Conservation (phyloP, 768 basidiomycete species). For the Rhizopogon salebrosus region DNA sequence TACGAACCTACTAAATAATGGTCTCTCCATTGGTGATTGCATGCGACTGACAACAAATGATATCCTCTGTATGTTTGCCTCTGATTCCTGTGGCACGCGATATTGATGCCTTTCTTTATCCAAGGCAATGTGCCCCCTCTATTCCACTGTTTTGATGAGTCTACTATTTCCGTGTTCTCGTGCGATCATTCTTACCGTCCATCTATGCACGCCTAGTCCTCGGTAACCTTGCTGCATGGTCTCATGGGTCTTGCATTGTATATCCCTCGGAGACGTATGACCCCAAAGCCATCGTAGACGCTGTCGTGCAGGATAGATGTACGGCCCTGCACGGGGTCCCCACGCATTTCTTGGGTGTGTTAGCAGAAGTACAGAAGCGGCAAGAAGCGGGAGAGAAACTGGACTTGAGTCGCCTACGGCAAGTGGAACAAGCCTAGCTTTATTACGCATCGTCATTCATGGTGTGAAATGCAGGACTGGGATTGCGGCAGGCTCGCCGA, state of each 20-base stretch:
- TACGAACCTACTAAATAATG: conserved; percentile 75
- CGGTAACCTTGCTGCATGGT: conserved; percentile 77
- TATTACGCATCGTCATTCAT: background rate
- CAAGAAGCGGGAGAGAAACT: conserved; percentile 37
- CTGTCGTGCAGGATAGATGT: conserved; percentile 62
- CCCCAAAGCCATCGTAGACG: conserved; percentile 62
- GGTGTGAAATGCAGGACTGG: conserved; percentile 52
- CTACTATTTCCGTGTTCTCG: conserved; percentile 1
- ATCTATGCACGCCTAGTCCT: conserved; percentile 59
- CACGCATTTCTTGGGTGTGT: conserved; percentile 76
- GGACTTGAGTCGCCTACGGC: conserved; percentile 56
- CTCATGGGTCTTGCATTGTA: conserved; percentile 66
- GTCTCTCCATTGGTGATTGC: conserved; percentile 58
- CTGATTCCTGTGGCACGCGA: background rate
- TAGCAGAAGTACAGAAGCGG: conserved; percentile 60
- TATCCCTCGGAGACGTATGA: conserved; percentile 67
- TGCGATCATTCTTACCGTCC: conserved; percentile 6
- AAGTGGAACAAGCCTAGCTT: conserved; percentile 4
- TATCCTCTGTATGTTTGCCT: conserved; percentile 51
- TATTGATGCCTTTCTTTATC: conserved; percentile 3
- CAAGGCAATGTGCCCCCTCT: conserved; percentile 79
- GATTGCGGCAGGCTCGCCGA: conserved; percentile 73
- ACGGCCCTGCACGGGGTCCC: conserved; percentile 83
- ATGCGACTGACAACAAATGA: conserved; percentile 68
- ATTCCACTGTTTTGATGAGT: conserved; percentile 91